Base-by-base conservation (phyloP, 2,329 filamentous ascomycete genomes). In the Coniochaeta hoffmannii region DNA sequence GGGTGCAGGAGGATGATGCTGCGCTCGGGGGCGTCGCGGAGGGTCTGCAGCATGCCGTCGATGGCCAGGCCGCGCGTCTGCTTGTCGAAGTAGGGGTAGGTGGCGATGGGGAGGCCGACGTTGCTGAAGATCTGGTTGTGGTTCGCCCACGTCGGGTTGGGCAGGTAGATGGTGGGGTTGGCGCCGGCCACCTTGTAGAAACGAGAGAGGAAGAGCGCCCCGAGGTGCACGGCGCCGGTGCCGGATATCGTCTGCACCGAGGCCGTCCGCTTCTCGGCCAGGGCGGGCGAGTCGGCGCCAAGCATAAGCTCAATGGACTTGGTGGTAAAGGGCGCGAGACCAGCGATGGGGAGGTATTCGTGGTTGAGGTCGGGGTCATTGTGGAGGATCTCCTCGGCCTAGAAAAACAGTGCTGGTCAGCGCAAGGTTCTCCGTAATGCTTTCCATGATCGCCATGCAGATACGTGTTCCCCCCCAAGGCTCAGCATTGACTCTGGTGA, bases 111-210 rank as follows among this genome's bases (percentile, higher is more conserved):
- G 30, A 97, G 78, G 64, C 82, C 80, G 68, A 97, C 91, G 69
- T 97, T 97, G 73, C 79, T 83, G 78, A 99, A 96, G 79, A 99
- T 97, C 74, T 97, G 94, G 77, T 95, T 87, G 84, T 99, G 94
- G 78, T 99, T 99, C 63, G 89, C 91, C 94, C 94, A 99, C 59
- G 94, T 99, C 54, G 94, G 94, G 72, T 88, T 89, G 66, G 91
- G 96, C 71, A 97, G 80, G 80, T 96, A 97, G 74, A 95, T 83
- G 57, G 86, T 83, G 63, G 83, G 87, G 74, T 80, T 83, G 68
- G 85, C 83, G 63, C 83, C 87, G 73, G 80, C 82, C 68, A 81
- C 80, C 67, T 79, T 77, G 80, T 90, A 96, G 83, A 97, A 99
- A 72, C 87, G 92, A 71, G 88, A 78, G 58, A 99, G 87, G 85